Evolutionary conservation across 2,329 filamentous ascomycete species (phyloP), one percentile per base, ranked within the genome.

Genomic region (Cladosporium austrohemisphaericum): DNA sequence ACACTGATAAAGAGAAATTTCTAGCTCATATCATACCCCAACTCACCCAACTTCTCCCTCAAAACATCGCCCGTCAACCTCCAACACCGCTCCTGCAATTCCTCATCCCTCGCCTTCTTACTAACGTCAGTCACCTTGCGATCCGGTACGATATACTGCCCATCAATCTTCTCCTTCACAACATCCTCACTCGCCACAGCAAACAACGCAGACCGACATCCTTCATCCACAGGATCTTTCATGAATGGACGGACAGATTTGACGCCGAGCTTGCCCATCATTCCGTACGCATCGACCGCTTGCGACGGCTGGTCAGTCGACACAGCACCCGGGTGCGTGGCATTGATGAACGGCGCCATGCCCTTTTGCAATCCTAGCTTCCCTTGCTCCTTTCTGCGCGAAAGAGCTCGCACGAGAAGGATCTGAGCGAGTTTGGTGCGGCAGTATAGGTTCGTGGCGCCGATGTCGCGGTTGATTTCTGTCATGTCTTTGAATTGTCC

Each of bases 371-470:
- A 60, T n/a, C 64, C 66, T 11, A 73, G 57, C 50, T 72, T 53
- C 8, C 67, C 65, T 4, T 63, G 60, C 20, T 63, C 58, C 48
- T 70, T 68, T 14, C 71, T 66, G 19, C 67, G 61, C 22, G 68
- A 59, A 1, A 78, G 59, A 1, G 71, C 68, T 6, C 66, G 68
- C 8, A 71, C 64, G 33, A 76, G 73, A 5, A 77, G 60, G 11
- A 78, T 61, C 51, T 76, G 70, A 1, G 74, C 74, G 11, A 78
- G 70, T 58, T 78, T 78, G 6, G 68, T 70, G 41, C 75, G 71
- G 36, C 65, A 69, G 62, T 78, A 77, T n/a, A 77, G 65, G 18
- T 69, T 68, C 23, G 65, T 68, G 1, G 74, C 59, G 1, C 75
- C 75, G 38, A 78, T 70, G 48, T 77, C 74, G 25, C 66, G 61